A percentile compares a stretch with the other conserved stretches of the same genome.
phyloP scores from a whole-genome alignment of 352 stramenopile genomes.

The Phytophthora citricola region DNA sequence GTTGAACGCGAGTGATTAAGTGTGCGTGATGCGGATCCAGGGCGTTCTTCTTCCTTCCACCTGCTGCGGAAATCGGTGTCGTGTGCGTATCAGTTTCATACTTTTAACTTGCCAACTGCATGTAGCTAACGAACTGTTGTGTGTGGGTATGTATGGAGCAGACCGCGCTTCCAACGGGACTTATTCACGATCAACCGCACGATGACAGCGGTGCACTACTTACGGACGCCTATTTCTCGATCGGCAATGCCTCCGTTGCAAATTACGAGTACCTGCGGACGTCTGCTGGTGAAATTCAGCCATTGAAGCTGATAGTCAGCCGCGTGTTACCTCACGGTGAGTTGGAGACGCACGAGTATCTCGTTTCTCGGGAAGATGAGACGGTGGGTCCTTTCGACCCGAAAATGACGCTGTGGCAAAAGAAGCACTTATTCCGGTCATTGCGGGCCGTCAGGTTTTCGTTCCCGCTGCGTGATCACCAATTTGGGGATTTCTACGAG shows the following conservation, averaged over 20 bases:
- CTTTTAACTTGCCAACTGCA: neutral
- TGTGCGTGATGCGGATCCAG: conserved; percentile 26
- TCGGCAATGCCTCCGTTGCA: conserved; percentile 69
- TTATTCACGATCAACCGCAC: conserved; percentile 84
- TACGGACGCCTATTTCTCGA: conserved; percentile 85
- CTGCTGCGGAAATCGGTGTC: conserved; percentile 55
- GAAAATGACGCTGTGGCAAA: conserved; percentile 37
- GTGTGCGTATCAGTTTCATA: conserved; percentile 37
- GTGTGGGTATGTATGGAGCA: conserved; percentile 13
- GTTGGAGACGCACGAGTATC: conserved; percentile 49
- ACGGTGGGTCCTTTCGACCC: conserved; percentile 71
- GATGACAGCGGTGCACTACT: conserved; percentile 60
- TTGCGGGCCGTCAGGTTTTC: conserved; percentile 51
- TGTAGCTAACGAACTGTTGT: neutral
- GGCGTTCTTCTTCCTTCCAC: conserved; percentile 86
- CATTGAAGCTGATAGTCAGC: conserved; percentile 48
- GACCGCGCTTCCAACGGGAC: conserved; percentile 66
- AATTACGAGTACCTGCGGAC: conserved; percentile 81
- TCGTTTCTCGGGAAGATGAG: conserved; percentile 40
- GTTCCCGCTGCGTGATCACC: conserved; percentile 70
- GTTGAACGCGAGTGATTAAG: neutral
- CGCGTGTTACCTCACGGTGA: conserved; percentile 41
- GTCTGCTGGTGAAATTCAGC: conserved; percentile 31
- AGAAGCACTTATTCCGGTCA: conserved; percentile 60
- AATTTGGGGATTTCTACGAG: conserved; percentile 80